These are phyloP conservation scores for Hemileia vastatrix DNA, from an alignment of 1,284 basidiomycete genomes.

Conservation along the genomic window DNA sequence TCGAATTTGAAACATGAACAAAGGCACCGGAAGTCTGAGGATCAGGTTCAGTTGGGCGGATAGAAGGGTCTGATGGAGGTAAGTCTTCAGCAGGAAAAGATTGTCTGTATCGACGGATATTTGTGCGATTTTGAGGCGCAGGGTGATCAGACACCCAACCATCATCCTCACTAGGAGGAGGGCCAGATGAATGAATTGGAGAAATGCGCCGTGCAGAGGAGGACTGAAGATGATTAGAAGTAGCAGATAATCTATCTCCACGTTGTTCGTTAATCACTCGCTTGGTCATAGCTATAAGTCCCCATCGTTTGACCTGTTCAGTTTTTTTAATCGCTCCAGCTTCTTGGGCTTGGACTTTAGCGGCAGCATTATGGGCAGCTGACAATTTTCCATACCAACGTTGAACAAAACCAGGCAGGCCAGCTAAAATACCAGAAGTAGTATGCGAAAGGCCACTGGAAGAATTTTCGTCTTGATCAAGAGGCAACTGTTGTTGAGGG, in stretches of 20 bases:
- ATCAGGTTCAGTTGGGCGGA: too few relatives aligned
- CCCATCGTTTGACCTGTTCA: constrained; percentile 7
- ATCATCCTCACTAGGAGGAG: too few relatives aligned
- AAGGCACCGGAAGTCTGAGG: too few relatives aligned
- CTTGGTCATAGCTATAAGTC: constrained; percentile 9
- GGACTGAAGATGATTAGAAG: too few relatives aligned
- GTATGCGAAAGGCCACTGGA: background rate
- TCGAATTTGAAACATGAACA: background rate
- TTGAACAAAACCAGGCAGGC: background rate
- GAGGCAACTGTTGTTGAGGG: background rate
- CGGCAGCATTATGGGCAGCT: constrained; percentile 12
- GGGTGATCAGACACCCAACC: too few relatives aligned
- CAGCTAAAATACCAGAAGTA: background rate
- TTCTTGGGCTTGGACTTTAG: constrained; percentile 11
- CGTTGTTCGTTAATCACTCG: constrained; percentile 1
- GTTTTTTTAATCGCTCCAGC: background rate
- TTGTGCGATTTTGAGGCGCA: too few relatives aligned
- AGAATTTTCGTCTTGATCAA: constrained; percentile 4
- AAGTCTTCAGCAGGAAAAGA: too few relatives aligned
- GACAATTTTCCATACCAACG: constrained; percentile 4
- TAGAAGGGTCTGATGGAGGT: too few relatives aligned
- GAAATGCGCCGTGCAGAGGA: too few relatives aligned
- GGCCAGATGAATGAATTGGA: too few relatives aligned
- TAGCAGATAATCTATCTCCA: too few relatives aligned
- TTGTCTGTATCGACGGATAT: too few relatives aligned